phyloP scores from a whole-genome alignment of 139 green algal genomes.

The Edaphochlamys debaryana region DNA sequence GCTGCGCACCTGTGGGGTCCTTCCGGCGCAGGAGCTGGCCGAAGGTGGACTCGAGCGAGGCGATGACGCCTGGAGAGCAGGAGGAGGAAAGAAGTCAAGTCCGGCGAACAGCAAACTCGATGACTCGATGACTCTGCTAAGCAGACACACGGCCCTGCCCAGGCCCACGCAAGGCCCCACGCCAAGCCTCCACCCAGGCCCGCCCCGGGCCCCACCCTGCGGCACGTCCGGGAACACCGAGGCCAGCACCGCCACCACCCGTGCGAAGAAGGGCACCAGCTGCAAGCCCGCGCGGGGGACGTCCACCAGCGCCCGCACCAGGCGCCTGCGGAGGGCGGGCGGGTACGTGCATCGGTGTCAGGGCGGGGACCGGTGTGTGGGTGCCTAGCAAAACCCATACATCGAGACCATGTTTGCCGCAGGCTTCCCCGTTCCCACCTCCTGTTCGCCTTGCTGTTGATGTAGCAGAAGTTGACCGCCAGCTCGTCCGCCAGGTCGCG shows the following conservation, averaged over 20 bases:
- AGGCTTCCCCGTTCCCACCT: too few relatives aligned
- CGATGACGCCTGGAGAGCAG: conserved; percentile 54
- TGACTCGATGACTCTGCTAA: too few relatives aligned
- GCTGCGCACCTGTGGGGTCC: conserved; percentile 61
- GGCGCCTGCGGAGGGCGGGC: conserved; percentile 33
- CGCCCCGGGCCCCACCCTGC: conserved; percentile 55
- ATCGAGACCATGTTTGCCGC: too few relatives aligned
- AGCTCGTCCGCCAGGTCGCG: conserved; percentile 84
- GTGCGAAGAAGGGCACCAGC: conserved; percentile 86
- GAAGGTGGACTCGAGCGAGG: conserved; percentile 85
- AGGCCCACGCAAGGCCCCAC: too few relatives aligned
- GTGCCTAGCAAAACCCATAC: too few relatives aligned
- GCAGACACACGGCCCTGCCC: too few relatives aligned
- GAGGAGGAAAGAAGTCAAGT: too few relatives aligned
- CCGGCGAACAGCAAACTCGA: too few relatives aligned
- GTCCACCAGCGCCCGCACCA: conserved; percentile 74
- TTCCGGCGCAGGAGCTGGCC: conserved; percentile 70
- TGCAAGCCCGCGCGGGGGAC: conserved; percentile 75
- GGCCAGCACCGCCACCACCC: conserved; percentile 83
- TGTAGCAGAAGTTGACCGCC: conserved; percentile 90
- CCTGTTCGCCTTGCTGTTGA: conserved; percentile 82
- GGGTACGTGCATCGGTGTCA: background rate
- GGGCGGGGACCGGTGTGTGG: too few relatives aligned
- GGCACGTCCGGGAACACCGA: conserved; percentile 86
- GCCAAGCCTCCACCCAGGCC: too few relatives aligned